Conservation (phyloP, 2,329 filamentous ascomycete species). For the Fusarium kyushuense region DNA sequence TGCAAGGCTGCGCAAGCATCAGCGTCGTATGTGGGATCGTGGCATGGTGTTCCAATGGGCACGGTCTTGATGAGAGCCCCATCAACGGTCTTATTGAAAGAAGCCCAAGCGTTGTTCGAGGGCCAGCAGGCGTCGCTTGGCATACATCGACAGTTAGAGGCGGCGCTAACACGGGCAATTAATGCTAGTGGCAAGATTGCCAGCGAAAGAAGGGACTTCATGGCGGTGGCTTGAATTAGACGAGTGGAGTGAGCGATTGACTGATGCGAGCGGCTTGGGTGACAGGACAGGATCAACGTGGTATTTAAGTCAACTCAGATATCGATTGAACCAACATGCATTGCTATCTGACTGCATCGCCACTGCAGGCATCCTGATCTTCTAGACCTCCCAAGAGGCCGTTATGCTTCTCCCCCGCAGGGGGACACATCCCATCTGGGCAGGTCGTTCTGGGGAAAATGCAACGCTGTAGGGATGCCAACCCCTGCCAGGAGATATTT, state of each 20-base stretch:
- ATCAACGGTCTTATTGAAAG: slow-evolving; percentile 63
- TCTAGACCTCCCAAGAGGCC: not conserved
- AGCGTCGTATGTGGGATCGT: slow-evolving; percentile 61
- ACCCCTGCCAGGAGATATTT: not conserved
- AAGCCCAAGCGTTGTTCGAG: slow-evolving; percentile 56
- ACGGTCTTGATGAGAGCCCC: slow-evolving; percentile 64
- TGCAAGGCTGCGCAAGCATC: slow-evolving; percentile 58
- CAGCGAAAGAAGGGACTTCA: slow-evolving; percentile 2
- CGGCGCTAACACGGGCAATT: not conserved
- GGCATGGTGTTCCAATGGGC: slow-evolving; percentile 64
- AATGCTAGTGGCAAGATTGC: not conserved
- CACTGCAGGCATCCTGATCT: not conserved
- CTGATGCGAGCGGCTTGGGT: not conserved
- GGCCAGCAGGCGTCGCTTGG: slow-evolving; percentile 68
- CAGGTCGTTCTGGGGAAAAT: slow-evolving; percentile 4
- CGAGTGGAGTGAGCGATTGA: not conserved
- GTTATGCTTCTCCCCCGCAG: not conserved
- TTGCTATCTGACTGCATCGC: not conserved
- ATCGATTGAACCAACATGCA: not conserved
- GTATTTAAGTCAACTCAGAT: not conserved
- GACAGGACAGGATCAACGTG: not conserved
- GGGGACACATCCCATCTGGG: not conserved
- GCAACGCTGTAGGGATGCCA: not conserved
- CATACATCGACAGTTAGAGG: slow-evolving; percentile 52
- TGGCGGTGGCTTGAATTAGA: not conserved